Base-by-base conservation (phyloP, 192 early-diverging fungal species). In the Coemansia sp. region DNA sequence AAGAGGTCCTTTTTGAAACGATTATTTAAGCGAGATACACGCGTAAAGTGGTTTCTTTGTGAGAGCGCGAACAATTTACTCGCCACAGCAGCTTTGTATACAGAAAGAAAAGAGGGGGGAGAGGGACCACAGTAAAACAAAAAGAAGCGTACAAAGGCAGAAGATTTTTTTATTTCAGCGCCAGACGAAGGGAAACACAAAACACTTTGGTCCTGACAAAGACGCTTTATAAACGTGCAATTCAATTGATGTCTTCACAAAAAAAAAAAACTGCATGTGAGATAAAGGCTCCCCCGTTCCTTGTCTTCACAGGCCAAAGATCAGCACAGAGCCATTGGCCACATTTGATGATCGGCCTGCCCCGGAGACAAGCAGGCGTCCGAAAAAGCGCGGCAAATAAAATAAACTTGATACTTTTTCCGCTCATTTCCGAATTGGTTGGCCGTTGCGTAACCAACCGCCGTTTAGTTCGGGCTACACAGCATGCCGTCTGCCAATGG, bases 81-180 rank as follows among this genome's bases (percentile, higher is more conserved):
- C 46, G 46, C 46, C 46, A 48, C 45, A 46, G 6, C n/a, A 48
- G 45, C 3, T 45, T 46, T 46, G 14, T 14, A n/a, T 16, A 13
- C 40, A 46, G 14, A 63, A 63, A 63, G 46, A 17, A 63, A 63
- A 54, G 13, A 14, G 51, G 17, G 51, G 51, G 51, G 29, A 33
- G 51, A 31, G 51, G 51, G 16, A 54, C 51, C 0, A 24, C 42
- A 45, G 42, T 48, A 31, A 29, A 14, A 54, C 13, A 2, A 27
- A 27, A 27, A 27, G 1, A 27, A 27, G 24, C 24, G 51, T 33
- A 54, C 51, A 54, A 54, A 54, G 51, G 46, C 46, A 48, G 46
- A 48, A 48, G 46, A 48, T 48, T 48, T 33, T 33, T 33, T 33
- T 29, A 3, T 53, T 53, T 48, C 46, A 48, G 46, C 21, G 46